Base-by-base conservation (phyloP, 495 filamentous ascomycete species). In the Penicillium robsamsonii region DNA sequence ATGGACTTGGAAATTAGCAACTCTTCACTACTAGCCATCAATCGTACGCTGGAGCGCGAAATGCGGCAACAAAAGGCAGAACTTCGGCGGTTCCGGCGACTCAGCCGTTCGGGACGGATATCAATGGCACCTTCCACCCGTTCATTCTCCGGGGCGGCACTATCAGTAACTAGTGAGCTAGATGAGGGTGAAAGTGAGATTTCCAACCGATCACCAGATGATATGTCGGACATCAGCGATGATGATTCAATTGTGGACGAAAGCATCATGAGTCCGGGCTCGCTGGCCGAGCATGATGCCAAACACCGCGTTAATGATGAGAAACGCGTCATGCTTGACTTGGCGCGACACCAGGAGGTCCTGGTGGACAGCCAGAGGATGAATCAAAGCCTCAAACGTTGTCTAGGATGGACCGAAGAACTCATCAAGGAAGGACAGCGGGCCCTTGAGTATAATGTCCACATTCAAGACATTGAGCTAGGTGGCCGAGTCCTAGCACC, bases 1-100 rank as follows among this genome's bases (percentile, higher is more conserved):
- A 77, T 97, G 60, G 94, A 99, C 68, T 77, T 99, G n/a, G 90
- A 99, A 65, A 99, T 99, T 56, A 96, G 89, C 58, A 99, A 99
- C 61, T 93, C 91, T 2, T 96, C 91, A 22, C 82, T 99, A 8
- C 81, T 96, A 29, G 95, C 95, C n/a, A 97, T 99, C 72, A 99
- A 99, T 64, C 83, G 91, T 46, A 91, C 90, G 0, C 75, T 99
- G 1, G 94, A 99, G 70, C 81, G 89, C 10, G 90, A 97, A 63
- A 83, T 99, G 70, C 83, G 91, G 5, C 94, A 94, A 62, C 94
- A 97, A 65, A 90, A 89, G 20, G 82, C 89, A 8, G 93, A 99
- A 69, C 69, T 99, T 37, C 85, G 93, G 27, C 80, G 91, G 29
- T 97, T 84, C 64, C 84, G 90, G 25, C 85, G 94, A 12, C 76